Evolutionary conservation across 331 rosid genomes (phyloP).

Genomic region (Malus hybrid): DNA sequence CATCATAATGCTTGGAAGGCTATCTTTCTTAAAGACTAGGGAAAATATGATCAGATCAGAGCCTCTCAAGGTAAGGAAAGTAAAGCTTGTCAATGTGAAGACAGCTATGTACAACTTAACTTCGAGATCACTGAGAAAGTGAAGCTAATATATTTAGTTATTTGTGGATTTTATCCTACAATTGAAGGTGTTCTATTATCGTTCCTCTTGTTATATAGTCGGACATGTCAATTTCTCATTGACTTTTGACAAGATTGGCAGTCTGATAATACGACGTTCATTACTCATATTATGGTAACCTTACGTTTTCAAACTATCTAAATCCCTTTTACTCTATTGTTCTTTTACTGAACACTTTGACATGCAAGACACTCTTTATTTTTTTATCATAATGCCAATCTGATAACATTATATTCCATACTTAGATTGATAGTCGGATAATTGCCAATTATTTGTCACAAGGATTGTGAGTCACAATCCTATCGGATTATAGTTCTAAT

Average conservation of each 20-base stretch:
- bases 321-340: background rate
- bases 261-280: too few relatives aligned
- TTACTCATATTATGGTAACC: background rate
- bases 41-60: background rate
- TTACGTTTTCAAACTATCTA: too few relatives aligned
- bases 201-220: background rate
- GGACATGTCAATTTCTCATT: background rate
- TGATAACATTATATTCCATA: background rate
- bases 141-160: background rate
- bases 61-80: slow-evolving; percentile 3
- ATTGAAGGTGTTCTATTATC: background rate
- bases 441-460: background rate
- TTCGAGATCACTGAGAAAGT: background rate
- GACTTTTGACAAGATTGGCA: background rate
- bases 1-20: background rate
- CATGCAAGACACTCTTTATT: background rate
- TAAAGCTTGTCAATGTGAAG: background rate
- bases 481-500: background rate
- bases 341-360: background rate
- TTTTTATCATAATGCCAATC: too few relatives aligned
- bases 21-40: background rate
- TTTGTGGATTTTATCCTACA: background rate
- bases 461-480: background rate
- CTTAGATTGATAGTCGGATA: background rate
- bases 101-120: background rate